phyloP scores from a whole-genome alignment of 164 flowering plant species.

The Sextonia rubra region DNA sequence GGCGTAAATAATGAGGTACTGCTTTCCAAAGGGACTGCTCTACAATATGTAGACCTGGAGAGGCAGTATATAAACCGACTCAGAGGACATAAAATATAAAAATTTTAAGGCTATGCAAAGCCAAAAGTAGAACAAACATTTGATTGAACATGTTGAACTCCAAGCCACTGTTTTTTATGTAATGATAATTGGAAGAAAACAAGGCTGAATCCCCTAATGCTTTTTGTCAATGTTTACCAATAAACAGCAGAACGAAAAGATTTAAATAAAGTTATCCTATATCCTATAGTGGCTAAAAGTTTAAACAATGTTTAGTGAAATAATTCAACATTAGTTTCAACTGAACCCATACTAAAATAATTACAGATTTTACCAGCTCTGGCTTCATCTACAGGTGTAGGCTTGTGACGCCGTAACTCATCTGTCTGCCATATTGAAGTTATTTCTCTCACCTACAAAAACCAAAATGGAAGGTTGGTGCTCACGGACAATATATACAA shows the following conservation, averaged over 20 bases:
- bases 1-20: constrained; percentile 87
- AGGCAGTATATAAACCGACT: constrained; percentile 6
- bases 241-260: too few species aligned
- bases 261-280: too few species aligned
- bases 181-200: neutral
- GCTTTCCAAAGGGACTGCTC: constrained; percentile 98
- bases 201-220: neutral
- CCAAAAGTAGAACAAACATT: neutral
- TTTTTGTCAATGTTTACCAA: too few species aligned
- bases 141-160: neutral
- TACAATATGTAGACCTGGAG: constrained; percentile 74
- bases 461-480: neutral
- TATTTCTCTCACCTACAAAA: constrained; percentile 80
- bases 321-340: neutral
- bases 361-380: constrained; percentile 59
- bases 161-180: neutral
- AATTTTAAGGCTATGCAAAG: neutral
- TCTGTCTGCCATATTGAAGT: constrained; percentile 94
- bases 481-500: neutral
- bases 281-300: too few species aligned
- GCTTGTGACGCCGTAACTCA: constrained; percentile 89
- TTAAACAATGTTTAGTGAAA: too few species aligned
- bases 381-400: constrained; percentile 98
- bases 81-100: neutral
- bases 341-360: constrained; percentile 14